Evolutionary conservation across 345 rosid genomes (phyloP).

Genomic region (Brassica juncea): DNA sequence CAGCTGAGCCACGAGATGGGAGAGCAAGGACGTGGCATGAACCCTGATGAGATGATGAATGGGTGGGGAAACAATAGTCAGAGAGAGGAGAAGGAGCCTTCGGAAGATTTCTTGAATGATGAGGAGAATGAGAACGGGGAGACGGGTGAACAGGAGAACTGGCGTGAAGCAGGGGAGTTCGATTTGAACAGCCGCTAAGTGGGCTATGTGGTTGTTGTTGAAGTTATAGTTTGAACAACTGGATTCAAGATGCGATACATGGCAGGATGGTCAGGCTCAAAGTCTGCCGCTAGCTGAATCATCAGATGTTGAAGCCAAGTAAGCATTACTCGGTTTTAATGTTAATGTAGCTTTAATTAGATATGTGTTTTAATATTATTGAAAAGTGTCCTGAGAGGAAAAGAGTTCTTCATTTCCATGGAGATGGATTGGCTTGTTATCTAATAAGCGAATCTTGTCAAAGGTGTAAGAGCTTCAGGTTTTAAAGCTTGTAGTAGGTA

Average conservation of each 20-base stretch:
- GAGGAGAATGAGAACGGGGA: slow-evolving; percentile 92
- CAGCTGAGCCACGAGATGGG: slow-evolving; percentile 67
- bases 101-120: slow-evolving; percentile 94
- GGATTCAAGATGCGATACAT: slow-evolving; percentile 10
- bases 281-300: background rate
- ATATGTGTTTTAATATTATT: background rate
- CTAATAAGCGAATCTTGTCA: slow-evolving; percentile 7
- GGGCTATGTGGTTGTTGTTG: background rate
- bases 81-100: slow-evolving; percentile 92
- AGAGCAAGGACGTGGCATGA: slow-evolving; percentile 63
- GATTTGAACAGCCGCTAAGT: slow-evolving; percentile 73
- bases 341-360: slow-evolving; percentile 14
- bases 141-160: slow-evolving; percentile 59
- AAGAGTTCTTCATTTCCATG: background rate
- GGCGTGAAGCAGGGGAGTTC: slow-evolving; percentile 91
- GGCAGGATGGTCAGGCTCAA: background rate
- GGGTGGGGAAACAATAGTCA: slow-evolving; percentile 86
- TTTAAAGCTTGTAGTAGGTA: background rate
- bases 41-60: slow-evolving; percentile 92
- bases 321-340: slow-evolving; percentile 5
- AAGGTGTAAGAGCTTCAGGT: background rate
- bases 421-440: slow-evolving; percentile 13
- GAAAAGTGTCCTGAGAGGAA: background rate
- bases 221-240: background rate
- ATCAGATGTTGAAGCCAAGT: slow-evolving; percentile 13